Percentiles rank a stretch among this genome's conserved stretches.
Conservation (phyloP, 345 rosid species). For the Anastatica hierochuntica region DNA sequence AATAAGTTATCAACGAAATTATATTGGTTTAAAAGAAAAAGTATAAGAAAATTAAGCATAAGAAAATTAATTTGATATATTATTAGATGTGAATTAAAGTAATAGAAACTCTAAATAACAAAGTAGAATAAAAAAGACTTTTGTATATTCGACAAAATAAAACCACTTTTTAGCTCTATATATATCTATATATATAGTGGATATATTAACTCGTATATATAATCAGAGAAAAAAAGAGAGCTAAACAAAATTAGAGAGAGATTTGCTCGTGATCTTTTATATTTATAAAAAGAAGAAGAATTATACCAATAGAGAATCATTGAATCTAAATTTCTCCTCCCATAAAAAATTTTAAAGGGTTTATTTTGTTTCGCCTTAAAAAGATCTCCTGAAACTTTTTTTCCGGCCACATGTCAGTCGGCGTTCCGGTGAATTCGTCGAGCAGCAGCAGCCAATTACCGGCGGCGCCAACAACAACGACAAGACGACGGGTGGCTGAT, state of each 20-base stretch:
- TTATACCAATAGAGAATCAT: too few species aligned
- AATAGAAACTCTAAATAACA: too few species aligned
- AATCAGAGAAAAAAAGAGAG: background rate
- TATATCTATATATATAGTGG: too few species aligned
- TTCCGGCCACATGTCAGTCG: conserved; percentile 44
- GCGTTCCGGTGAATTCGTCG: conserved; percentile 34
- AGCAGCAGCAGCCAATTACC: conserved; percentile 46
- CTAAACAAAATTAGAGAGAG: conserved; percentile 1
- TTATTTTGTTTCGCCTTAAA: background rate
- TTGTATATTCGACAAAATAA: background rate
- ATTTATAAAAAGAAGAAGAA: background rate
- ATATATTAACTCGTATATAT: background rate
- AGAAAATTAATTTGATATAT: background rate
- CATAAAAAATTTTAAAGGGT: background rate
- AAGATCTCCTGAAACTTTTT: background rate
- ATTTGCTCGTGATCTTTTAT: conserved; percentile 13
- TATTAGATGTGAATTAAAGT: too few species aligned
- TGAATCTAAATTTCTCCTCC: background rate
- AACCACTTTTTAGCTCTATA: background rate
- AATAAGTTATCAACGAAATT: background rate
- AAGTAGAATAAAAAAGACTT: too few species aligned
- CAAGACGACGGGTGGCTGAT: conserved; percentile 66
- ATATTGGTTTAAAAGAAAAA: too few species aligned
- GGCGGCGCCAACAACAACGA: conserved; percentile 38
- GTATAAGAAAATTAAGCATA: too few species aligned